These are phyloP conservation scores for Trichoderma asperelloides DNA, from an alignment of 495 filamentous ascomycete genomes.

Conservation along the genomic window DNA sequence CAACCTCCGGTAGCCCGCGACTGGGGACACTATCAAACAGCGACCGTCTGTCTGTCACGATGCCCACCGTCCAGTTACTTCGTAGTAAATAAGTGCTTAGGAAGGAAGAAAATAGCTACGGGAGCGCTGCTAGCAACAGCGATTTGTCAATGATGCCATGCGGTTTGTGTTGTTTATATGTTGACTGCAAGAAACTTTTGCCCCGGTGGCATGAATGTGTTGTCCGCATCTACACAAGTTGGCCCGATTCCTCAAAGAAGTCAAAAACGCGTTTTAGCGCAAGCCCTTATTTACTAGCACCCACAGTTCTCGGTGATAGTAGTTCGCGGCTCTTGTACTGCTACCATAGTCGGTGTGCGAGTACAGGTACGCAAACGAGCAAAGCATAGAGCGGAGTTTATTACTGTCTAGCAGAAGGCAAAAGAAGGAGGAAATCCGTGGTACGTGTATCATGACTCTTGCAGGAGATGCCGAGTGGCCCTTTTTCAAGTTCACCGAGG, in stretches of 20 bases:
- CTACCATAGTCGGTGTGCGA: too few relatives aligned
- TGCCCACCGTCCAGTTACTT: background rate
- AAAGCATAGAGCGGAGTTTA: background rate
- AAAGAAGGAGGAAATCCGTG: background rate
- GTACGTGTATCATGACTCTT: background rate
- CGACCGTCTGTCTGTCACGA: background rate
- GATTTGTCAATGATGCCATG: too few relatives aligned
- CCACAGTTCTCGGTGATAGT: too few relatives aligned
- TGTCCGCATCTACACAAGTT: background rate
- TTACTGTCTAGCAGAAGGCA: background rate
- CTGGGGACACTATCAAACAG: background rate
- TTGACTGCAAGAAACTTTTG: background rate
- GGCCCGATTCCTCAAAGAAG: background rate
- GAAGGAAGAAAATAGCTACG: too few relatives aligned
- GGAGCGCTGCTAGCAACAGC: too few relatives aligned
- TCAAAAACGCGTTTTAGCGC: background rate
- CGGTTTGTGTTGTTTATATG: background rate
- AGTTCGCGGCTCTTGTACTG: too few relatives aligned
- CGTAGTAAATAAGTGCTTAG: background rate
- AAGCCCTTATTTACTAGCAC: background rate
- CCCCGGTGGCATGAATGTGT: background rate
- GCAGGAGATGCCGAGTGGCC: background rate
- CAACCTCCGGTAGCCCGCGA: constrained; percentile 2
- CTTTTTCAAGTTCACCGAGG: background rate
- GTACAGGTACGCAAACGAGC: too few relatives aligned